Evolutionary conservation across 495 filamentous ascomycete species (phyloP).

Genomic region (Hypoxylon cercidicola): DNA sequence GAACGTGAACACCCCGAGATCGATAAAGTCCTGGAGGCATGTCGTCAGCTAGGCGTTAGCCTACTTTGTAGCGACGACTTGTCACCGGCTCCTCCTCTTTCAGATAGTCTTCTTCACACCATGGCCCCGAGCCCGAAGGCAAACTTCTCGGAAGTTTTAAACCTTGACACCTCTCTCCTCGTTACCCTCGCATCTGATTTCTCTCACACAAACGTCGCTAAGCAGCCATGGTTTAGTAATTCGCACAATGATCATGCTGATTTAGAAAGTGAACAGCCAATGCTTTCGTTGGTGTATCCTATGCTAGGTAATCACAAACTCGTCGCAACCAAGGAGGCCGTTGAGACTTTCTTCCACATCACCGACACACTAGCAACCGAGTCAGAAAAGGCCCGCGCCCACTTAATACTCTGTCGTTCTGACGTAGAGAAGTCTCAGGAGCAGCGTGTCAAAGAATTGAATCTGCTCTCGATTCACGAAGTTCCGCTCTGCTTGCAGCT

Average conservation of each 20-base stretch:
- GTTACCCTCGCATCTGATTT: constrained; percentile 56
- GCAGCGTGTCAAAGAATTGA: constrained; percentile 39
- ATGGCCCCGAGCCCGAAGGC: constrained; percentile 55
- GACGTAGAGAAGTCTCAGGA: constrained; percentile 27
- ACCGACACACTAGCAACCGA: constrained; percentile 49
- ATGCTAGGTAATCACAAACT: constrained; percentile 46
- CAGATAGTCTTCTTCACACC: constrained; percentile 56
- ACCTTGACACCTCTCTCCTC: constrained; percentile 56
- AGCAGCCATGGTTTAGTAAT: constrained; percentile 52
- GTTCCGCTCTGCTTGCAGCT: constrained; percentile 43
- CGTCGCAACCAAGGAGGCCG: constrained; percentile 50
- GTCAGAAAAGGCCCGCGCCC: constrained; percentile 49
- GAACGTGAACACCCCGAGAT: constrained; percentile 38
- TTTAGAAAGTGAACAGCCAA: constrained; percentile 46
- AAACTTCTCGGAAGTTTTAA: constrained; percentile 46
- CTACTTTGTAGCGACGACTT: constrained; percentile 36
- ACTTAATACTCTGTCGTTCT: constrained; percentile 43
- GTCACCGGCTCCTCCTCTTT: constrained; percentile 42
- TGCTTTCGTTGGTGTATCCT: constrained; percentile 48
- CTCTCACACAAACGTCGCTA: constrained; percentile 45
- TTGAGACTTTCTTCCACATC: constrained; percentile 51
- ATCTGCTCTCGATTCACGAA: constrained; percentile 40
- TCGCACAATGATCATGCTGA: constrained; percentile 46
- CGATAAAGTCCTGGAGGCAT: constrained; percentile 39
- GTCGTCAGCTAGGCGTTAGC: constrained; percentile 37